phyloP scores from a whole-genome alignment of 257 asterid species.

The Nicotiana noctiflora region DNA sequence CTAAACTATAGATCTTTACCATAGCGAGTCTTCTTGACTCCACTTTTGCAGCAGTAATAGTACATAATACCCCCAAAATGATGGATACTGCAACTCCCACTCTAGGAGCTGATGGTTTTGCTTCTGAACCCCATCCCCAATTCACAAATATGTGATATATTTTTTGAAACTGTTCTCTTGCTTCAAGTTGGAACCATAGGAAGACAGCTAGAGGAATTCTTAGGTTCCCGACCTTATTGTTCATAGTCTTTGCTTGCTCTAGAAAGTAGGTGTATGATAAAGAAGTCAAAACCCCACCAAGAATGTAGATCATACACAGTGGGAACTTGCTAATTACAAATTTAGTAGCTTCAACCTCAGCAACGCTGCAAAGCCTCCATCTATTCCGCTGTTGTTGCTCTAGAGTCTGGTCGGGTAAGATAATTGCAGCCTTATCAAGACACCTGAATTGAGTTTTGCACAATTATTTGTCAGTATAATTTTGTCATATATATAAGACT shows the following conservation, averaged over 20 bases:
- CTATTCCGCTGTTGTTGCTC: constrained; percentile 1
- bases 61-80: constrained; percentile 38
- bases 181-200: constrained; percentile 15
- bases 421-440: constrained; percentile 61
- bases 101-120: constrained; percentile 19
- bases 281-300: constrained; percentile 43
- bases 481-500: background rate
- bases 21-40: constrained; percentile 35
- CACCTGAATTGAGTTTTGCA: constrained; percentile 21
- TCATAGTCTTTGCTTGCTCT: constrained; percentile 53
- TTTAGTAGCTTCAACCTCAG: constrained; percentile 52
- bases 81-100: constrained; percentile 37
- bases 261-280: constrained; percentile 53
- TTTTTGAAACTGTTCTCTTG: background rate
- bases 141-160: background rate
- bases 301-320: constrained; percentile 43
- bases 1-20: constrained; percentile 17
- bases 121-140: background rate
- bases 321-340: constrained; percentile 46
- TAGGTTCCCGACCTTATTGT: constrained; percentile 38
- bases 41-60: constrained; percentile 41
- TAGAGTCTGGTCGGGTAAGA: background rate
- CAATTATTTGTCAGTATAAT: background rate
- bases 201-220: constrained; percentile 36
- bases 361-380: constrained; percentile 38